These are phyloP conservation scores for Phytophthora nicotianae DNA, from an alignment of 352 stramenopile species.

Conservation along the genomic window DNA sequence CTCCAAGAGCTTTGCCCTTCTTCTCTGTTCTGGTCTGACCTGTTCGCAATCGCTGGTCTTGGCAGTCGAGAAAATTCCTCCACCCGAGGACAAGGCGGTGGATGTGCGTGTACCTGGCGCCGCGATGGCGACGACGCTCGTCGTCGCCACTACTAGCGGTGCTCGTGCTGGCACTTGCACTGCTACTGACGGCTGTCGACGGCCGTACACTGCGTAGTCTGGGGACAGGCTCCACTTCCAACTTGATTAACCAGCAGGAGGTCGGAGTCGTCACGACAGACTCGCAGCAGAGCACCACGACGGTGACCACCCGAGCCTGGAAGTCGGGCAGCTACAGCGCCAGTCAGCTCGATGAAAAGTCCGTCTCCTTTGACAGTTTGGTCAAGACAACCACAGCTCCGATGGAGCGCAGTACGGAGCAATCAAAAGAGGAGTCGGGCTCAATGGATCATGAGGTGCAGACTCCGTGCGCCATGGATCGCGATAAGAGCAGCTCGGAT, in stretches of 20 bases:
- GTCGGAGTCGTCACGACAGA: constrained; percentile 27
- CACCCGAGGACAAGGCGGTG: constrained; percentile 8
- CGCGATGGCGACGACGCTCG: constrained; percentile 32
- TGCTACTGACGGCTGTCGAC: constrained; percentile 16
- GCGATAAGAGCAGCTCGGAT: neutral
- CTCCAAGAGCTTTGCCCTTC: constrained; percentile 21
- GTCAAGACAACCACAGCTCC: constrained; percentile 7
- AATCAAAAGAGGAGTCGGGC: neutral
- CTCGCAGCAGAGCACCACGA: constrained; percentile 18
- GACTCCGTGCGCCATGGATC: neutral
- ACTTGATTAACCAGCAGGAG: neutral
- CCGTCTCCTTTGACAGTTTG: constrained; percentile 28
- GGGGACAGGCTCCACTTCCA: constrained; percentile 5
- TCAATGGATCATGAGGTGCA: constrained; percentile 5
- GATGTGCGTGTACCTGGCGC: constrained; percentile 38
- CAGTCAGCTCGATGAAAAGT: constrained; percentile 16
- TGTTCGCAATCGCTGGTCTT: constrained; percentile 14
- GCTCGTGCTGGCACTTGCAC: constrained; percentile 14
- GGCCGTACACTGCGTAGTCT: constrained; percentile 15
- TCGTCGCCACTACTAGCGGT: constrained; percentile 1
- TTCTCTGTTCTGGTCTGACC: constrained; percentile 10
- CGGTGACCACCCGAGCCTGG: constrained; percentile 15
- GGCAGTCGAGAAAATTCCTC: constrained; percentile 30
- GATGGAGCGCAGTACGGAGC: neutral
- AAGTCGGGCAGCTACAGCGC: constrained; percentile 12